Conservation (phyloP, 1,284 basidiomycete species). For the Ceratobasidium sp. region DNA sequence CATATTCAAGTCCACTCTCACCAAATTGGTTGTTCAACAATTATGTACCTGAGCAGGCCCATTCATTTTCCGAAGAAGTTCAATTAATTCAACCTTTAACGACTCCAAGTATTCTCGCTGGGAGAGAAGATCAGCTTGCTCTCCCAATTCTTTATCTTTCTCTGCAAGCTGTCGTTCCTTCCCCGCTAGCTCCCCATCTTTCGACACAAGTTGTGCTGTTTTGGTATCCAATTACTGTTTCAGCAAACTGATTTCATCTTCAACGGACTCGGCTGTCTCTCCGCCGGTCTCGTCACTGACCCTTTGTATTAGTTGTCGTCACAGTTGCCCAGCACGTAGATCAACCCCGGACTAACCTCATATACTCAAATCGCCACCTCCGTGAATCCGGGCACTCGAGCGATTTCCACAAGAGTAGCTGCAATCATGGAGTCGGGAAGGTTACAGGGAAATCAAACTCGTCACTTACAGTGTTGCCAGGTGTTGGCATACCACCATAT, state of each 20-base stretch:
- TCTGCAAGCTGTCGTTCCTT: slow-evolving; percentile 1
- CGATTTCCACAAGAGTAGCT: background rate
- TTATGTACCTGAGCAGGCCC: too few relatives aligned
- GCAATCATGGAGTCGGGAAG: background rate
- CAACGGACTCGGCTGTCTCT: slow-evolving; percentile 21
- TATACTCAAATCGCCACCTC: slow-evolving; percentile 14
- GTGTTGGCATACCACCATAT: background rate
- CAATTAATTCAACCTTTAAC: too few relatives aligned
- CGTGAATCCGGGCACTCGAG: background rate
- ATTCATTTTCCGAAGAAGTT: too few relatives aligned
- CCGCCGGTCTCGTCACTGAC: slow-evolving; percentile 22
- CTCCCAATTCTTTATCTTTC: too few relatives aligned
- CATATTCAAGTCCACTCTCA: too few relatives aligned
- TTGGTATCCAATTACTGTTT: background rate
- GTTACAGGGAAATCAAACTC: background rate
- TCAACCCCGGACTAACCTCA: background rate
- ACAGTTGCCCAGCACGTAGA: too few relatives aligned
- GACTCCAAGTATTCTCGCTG: too few relatives aligned
- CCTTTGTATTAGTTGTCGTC: background rate
- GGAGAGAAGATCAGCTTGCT: too few relatives aligned
- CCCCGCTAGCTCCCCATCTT: slow-evolving; percentile 11
- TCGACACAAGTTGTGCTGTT: slow-evolving; percentile 6
- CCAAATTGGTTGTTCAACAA: too few relatives aligned
- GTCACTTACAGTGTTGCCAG: background rate
- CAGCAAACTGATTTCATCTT: background rate